Evolutionary conservation across 2,329 filamentous ascomycete genomes (phyloP).

Genomic region (Apiospora hydei): DNA sequence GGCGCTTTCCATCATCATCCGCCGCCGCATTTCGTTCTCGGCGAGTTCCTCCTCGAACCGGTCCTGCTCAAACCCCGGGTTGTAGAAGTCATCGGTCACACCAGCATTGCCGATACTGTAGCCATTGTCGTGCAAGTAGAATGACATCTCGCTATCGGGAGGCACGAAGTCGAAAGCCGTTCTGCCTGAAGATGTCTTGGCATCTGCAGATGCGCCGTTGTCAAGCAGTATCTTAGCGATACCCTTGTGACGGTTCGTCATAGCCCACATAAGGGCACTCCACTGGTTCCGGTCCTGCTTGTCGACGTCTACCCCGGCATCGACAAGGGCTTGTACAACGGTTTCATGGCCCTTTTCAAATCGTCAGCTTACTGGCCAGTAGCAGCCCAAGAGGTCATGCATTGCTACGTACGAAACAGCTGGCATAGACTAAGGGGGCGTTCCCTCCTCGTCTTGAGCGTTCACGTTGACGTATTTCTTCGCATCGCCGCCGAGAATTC

Average conservation of each 20-base stretch:
- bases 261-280: slow-evolving; percentile 99
- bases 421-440: slow-evolving; percentile 97
- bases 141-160: slow-evolving; percentile 94
- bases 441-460: slow-evolving; percentile 90
- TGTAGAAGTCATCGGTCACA: slow-evolving; percentile 90
- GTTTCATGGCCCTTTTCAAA: slow-evolving; percentile 80
- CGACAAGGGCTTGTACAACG: slow-evolving; percentile 83
- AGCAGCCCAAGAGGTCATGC: background rate
- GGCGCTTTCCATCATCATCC: slow-evolving; percentile 99
- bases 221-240: slow-evolving; percentile 94
- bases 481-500: slow-evolving; percentile 76
- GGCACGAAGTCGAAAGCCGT: slow-evolving; percentile 96
- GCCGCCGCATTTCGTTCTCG: slow-evolving; percentile 91
- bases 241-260: slow-evolving; percentile 96
- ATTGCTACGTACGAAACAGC: slow-evolving; percentile 80
- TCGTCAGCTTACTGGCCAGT: slow-evolving; percentile 30
- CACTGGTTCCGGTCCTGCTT: slow-evolving; percentile 95
- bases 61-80: slow-evolving; percentile 88
- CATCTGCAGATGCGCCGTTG: slow-evolving; percentile 92
- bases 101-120: slow-evolving; percentile 86
- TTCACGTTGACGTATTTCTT: slow-evolving; percentile 84
- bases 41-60: slow-evolving; percentile 97
- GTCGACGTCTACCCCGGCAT: slow-evolving; percentile 88
- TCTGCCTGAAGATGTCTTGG: slow-evolving; percentile 91
- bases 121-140: slow-evolving; percentile 92